These are phyloP conservation scores for Saccharomyces uvarum DNA, from an alignment of 1,139 yeast genomes.

Conservation along the genomic window DNA sequence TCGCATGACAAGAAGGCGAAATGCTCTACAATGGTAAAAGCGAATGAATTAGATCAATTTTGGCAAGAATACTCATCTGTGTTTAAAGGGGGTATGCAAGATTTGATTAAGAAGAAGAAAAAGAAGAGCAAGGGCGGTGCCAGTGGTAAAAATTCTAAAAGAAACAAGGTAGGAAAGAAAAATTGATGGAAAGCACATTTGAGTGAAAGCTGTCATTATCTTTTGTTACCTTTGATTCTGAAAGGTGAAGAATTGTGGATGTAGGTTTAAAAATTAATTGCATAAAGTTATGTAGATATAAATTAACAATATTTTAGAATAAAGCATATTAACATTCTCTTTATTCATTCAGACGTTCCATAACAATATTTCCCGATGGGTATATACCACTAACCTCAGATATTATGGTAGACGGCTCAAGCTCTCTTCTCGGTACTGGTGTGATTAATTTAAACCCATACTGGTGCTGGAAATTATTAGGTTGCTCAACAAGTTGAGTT, in stretches of 20 bases:
- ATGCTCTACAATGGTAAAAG: constrained; percentile 56
- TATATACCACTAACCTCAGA: constrained; percentile 40
- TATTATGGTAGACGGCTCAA: constrained; percentile 34
- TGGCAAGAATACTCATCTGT: constrained; percentile 63
- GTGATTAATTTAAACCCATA: constrained; percentile 43
- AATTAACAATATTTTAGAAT: constrained; percentile 1
- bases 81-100: constrained; percentile 53
- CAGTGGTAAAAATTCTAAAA: constrained; percentile 14
- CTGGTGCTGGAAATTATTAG: constrained; percentile 38
- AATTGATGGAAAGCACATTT: neutral
- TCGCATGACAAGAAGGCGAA: constrained; percentile 52
- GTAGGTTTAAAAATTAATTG: constrained; percentile 4
- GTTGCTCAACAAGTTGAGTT: constrained; percentile 22
- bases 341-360: constrained; percentile 33
- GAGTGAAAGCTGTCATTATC: neutral
- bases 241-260: constrained; percentile 2
- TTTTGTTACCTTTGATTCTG: constrained; percentile 2
- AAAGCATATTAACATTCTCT: constrained; percentile 1
- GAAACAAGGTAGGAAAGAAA: constrained; percentile 9
- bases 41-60: constrained; percentile 50
- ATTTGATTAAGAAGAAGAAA: constrained; percentile 57
- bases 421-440: constrained; percentile 49
- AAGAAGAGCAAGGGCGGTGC: constrained; percentile 44
- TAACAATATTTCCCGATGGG: constrained; percentile 56
- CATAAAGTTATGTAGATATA: constrained; percentile 3